These are phyloP conservation scores for Trametes versicolor DNA, from an alignment of 1,284 basidiomycete genomes.

Conservation along the genomic window DNA sequence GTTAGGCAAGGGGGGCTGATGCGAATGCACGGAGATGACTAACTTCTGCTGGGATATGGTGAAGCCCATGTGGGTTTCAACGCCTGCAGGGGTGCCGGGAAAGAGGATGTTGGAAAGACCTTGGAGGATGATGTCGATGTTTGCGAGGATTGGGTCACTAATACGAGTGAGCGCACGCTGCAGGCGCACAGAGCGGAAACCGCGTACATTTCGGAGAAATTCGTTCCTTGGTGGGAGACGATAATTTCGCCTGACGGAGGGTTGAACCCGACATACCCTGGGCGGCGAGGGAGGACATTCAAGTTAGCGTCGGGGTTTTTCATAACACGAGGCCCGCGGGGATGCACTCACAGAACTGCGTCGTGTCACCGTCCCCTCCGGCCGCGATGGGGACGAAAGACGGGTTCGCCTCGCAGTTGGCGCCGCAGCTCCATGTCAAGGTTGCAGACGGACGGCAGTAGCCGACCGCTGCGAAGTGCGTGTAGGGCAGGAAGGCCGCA, in stretches of 20 bases:
- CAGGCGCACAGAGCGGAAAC: not conserved
- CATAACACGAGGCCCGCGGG: too few relatives aligned
- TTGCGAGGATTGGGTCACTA: constrained; percentile 48
- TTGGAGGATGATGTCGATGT: constrained; percentile 41
- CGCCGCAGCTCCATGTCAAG: constrained; percentile 63
- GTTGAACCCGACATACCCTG: constrained; percentile 49
- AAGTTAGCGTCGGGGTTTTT: too few relatives aligned
- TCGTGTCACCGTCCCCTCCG: constrained; percentile 63
- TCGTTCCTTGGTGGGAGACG: constrained; percentile 54
- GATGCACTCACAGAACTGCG: constrained; percentile 56
- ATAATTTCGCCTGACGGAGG: constrained; percentile 43
- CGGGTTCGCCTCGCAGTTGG: constrained; percentile 60
- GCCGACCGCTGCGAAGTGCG: constrained; percentile 61
- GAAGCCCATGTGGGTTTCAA: constrained; percentile 69
- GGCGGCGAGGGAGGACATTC: not conserved
- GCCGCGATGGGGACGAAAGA: constrained; percentile 65
- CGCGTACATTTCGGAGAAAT: constrained; percentile 56
- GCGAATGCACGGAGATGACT: not conserved
- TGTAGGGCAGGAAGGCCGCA: constrained; percentile 58
- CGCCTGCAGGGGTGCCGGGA: constrained; percentile 56
- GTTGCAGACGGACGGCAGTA: constrained; percentile 59
- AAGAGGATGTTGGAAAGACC: constrained; percentile 54
- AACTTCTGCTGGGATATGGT: constrained; percentile 59
- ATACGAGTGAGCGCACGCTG: not conserved
- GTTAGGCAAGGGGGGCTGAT: too few relatives aligned